A percentile compares a stretch with the other conserved stretches of the same genome.
Evolutionary conservation across 495 filamentous ascomycete genomes (phyloP).

Genomic region (Aspergillus diversus): DNA sequence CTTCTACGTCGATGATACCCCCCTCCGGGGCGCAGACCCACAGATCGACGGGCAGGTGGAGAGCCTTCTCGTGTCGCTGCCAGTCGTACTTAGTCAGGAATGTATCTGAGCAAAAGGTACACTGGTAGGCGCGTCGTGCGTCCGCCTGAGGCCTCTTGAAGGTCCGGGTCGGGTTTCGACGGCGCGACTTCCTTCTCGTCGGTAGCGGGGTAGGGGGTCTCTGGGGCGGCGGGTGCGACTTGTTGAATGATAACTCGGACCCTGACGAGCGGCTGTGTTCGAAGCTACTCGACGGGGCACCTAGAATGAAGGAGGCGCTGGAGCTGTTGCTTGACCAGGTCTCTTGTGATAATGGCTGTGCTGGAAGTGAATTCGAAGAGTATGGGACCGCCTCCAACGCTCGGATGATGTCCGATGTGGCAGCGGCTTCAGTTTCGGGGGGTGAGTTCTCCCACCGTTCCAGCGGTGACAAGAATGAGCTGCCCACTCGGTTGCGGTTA

Average conservation of each 20-base stretch:
- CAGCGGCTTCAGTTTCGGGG: neutral
- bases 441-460: constrained; percentile 9
- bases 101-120: too few species aligned
- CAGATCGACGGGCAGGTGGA: constrained; percentile 73
- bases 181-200: neutral
- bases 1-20: constrained; percentile 38
- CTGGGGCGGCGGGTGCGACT: constrained; percentile 37
- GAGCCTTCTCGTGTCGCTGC: constrained; percentile 71
- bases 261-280: neutral
- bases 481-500: neutral
- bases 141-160: too few species aligned
- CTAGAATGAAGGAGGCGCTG: constrained; percentile 41
- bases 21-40: constrained; percentile 76
- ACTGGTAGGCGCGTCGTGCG: too few species aligned
- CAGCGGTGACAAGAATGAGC: neutral
- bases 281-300: neutral
- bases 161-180: neutral
- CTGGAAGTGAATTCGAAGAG: too few species aligned
- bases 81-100: too few species aligned
- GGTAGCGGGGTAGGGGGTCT: neutral
- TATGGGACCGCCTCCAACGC: neutral
- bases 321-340: constrained; percentile 54
- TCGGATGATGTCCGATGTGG: neutral
- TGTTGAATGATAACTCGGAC: neutral
- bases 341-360: constrained; percentile 41